Evolutionary conservation across 805 yeast species (phyloP).

Genomic region (Nematodospora valgi): DNA sequence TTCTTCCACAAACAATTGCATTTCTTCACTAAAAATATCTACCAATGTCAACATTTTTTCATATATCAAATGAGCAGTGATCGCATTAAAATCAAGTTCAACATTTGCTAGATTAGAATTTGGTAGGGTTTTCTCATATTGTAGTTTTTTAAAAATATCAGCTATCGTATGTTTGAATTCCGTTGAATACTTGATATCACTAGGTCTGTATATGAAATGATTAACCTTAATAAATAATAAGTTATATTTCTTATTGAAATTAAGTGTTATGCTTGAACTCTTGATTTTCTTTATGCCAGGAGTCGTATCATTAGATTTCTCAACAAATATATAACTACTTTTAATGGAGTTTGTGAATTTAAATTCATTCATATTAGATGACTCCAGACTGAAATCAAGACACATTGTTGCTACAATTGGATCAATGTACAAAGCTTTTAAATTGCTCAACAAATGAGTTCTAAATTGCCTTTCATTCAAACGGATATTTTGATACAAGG

Average conservation of each 20-base stretch:
- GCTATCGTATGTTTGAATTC: slow-evolving; percentile 10
- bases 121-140: slow-evolving; percentile 13
- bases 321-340: slow-evolving; percentile 9
- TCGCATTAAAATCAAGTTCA: slow-evolving; percentile 13
- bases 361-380: slow-evolving; percentile 30
- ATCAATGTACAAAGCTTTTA: slow-evolving; percentile 34
- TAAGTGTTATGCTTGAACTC: slow-evolving; percentile 18
- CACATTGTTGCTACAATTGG: slow-evolving; percentile 35
- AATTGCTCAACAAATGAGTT: slow-evolving; percentile 28
- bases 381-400: slow-evolving; percentile 20
- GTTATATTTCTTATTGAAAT: slow-evolving; percentile 18
- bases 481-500: background rate
- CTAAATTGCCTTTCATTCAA: slow-evolving; percentile 33
- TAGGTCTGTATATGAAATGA: slow-evolving; percentile 14
- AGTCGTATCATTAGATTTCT: slow-evolving; percentile 11
- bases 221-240: slow-evolving; percentile 23
- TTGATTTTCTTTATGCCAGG: slow-evolving; percentile 11
- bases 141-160: slow-evolving; percentile 12
- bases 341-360: slow-evolving; percentile 13
- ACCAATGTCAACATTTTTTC: slow-evolving; percentile 17
- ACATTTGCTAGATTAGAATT: slow-evolving; percentile 8
- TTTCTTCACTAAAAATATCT: slow-evolving; percentile 15
- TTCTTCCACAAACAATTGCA: slow-evolving; percentile 16
- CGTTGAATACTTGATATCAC: slow-evolving; percentile 7
- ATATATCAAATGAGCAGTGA: slow-evolving; percentile 22